These are phyloP conservation scores for Kentomonas sorsogonicus DNA, from an alignment of 208 protist species.

Conservation along the genomic window DNA sequence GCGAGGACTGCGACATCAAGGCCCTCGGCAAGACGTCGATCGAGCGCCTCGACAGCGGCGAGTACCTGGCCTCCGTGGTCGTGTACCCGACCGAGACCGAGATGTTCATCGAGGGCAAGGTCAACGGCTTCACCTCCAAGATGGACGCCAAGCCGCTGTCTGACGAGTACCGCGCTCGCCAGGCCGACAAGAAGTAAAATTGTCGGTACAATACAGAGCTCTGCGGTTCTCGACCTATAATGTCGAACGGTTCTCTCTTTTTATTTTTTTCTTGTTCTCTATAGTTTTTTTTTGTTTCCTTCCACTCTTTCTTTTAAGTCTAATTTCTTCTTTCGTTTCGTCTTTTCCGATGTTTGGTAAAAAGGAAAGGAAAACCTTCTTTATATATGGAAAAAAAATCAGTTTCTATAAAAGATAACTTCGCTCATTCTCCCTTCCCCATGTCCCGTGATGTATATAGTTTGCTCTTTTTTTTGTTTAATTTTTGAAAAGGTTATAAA, in stretches of 20 bases:
- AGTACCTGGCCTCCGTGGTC: slow-evolving; percentile 23
- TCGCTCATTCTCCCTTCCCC: neutral
- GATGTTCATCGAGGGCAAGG: slow-evolving; percentile 41
- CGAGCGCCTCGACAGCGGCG: neutral
- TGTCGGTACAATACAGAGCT: too few relatives aligned
- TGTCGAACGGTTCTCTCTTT: slow-evolving; percentile 9
- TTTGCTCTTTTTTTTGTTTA: slow-evolving; percentile 5
- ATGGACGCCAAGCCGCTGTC: neutral
- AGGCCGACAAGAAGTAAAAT: neutral
- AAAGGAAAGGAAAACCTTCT: neutral
- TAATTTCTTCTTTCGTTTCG: slow-evolving; percentile 12
- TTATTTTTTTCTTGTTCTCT: slow-evolving; percentile 1
- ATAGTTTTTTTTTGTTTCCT: slow-evolving; percentile 1
- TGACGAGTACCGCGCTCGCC: neutral
- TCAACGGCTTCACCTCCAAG: neutral
- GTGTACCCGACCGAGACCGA: slow-evolving; percentile 42
- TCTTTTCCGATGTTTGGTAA: slow-evolving; percentile 3
- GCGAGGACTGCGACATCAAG: slow-evolving; percentile 47
- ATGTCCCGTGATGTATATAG: neutral
- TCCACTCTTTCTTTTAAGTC: slow-evolving; percentile 15
- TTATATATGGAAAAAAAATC: slow-evolving; percentile 1
- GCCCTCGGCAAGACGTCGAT: slow-evolving; percentile 57
- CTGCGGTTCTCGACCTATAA: too few relatives aligned
- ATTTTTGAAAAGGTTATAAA: too few relatives aligned
- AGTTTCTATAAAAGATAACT: neutral